These are phyloP conservation scores for Ruellia speciosa DNA, from an alignment of 305 asterid species.

Conservation along the genomic window DNA sequence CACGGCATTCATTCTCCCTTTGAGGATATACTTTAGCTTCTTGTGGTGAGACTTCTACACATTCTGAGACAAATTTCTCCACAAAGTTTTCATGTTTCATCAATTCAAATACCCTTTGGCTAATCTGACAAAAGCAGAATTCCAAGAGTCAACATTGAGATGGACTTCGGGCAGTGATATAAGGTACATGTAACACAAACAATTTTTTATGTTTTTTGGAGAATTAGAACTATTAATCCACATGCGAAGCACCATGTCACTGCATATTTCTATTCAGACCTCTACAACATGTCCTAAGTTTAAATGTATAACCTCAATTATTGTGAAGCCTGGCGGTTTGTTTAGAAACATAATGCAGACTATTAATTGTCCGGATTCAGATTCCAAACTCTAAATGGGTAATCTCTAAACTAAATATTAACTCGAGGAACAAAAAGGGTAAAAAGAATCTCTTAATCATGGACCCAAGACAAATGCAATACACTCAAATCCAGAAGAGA, in stretches of 20 bases:
- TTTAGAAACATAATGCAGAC: background rate
- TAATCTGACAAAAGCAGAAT: slow-evolving; percentile 44
- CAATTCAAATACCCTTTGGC: slow-evolving; percentile 73
- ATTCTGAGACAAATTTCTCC: slow-evolving; percentile 32
- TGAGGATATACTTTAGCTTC: slow-evolving; percentile 33
- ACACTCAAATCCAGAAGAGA: background rate
- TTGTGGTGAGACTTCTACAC: slow-evolving; percentile 24
- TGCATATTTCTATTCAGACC: background rate
- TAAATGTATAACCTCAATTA: background rate
- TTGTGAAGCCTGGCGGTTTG: background rate
- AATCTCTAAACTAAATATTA: background rate
- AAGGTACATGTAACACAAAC: background rate
- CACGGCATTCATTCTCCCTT: slow-evolving; percentile 30
- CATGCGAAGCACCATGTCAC: background rate
- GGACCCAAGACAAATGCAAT: background rate
- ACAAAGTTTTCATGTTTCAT: slow-evolving; percentile 37
- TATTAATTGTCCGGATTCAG: background rate
- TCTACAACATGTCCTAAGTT: background rate
- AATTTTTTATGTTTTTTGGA: background rate
- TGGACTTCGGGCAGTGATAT: background rate
- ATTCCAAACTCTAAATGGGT: background rate
- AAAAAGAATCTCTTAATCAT: background rate
- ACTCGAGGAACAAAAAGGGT: background rate
- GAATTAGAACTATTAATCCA: background rate
- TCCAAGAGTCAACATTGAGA: background rate